These are phyloP conservation scores for Trametes villosa DNA, from an alignment of 768 basidiomycete species.

Conservation along the genomic window DNA sequence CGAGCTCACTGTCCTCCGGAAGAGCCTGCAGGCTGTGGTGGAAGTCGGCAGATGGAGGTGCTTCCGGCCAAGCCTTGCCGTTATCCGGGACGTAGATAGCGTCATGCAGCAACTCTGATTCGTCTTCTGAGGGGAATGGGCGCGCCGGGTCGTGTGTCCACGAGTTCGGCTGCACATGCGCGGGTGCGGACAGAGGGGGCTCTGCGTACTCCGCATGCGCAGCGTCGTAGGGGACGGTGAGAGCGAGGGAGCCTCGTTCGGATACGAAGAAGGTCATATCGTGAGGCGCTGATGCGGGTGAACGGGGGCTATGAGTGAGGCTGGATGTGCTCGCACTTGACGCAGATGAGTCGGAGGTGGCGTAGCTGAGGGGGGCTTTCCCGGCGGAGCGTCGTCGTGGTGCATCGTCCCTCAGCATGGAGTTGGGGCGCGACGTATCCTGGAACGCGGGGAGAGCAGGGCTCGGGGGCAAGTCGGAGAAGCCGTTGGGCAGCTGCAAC, in stretches of 20 bases:
- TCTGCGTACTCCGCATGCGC: conserved; percentile 9
- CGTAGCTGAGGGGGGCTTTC: conserved; percentile 10
- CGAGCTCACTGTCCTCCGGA: conserved; percentile 54
- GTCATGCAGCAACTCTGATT: background rate
- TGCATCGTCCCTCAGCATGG: conserved; percentile 2
- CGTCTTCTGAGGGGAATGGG: conserved; percentile 12
- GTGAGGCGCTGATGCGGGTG: conserved; percentile 16
- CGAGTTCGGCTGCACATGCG: conserved; percentile 12
- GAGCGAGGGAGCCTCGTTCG: conserved; percentile 26
- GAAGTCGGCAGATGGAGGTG: conserved; percentile 16
- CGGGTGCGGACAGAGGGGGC: conserved; percentile 13
- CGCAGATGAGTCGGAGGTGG: conserved; percentile 20
- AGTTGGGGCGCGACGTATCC: conserved; percentile 9
- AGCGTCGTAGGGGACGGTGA: conserved; percentile 15
- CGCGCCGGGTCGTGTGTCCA: conserved; percentile 8
- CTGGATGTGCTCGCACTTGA: conserved; percentile 19
- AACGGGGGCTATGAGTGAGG: conserved; percentile 6
- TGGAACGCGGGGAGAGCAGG: conserved; percentile 19
- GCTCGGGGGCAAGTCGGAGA: conserved; percentile 25
- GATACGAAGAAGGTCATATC: conserved; percentile 31
- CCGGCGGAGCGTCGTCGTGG: conserved; percentile 3
- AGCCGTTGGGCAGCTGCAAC: conserved; percentile 31
- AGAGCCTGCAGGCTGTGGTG: conserved; percentile 46
- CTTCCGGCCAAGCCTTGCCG: conserved; percentile 17
- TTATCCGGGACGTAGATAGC: conserved; percentile 7